A percentile compares a stretch with the other conserved stretches of the same genome.
Conservation (phyloP, 1,284 basidiomycete species). For the Sanghuangporus baumii region DNA sequence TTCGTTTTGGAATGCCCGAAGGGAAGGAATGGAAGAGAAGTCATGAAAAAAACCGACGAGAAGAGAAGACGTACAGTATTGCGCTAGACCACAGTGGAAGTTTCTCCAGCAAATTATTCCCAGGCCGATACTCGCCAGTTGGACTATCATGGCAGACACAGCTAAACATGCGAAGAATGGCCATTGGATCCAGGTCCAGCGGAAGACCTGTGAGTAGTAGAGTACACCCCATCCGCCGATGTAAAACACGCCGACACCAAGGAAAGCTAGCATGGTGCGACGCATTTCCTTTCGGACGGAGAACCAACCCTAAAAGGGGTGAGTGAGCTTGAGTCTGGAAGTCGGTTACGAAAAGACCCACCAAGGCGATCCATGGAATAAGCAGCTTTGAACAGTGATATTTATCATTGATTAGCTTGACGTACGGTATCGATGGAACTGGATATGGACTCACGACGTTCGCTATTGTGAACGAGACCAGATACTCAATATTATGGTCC, state of each 20-base stretch:
- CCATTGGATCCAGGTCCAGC: constrained; percentile 18
- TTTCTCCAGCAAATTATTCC: constrained; percentile 11
- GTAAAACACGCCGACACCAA: constrained; percentile 1
- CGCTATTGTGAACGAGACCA: constrained; percentile 39
- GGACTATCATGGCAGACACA: constrained; percentile 12
- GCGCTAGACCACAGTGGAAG: constrained; percentile 12
- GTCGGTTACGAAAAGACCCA: neutral
- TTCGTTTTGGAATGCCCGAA: neutral
- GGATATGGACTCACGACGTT: constrained; percentile 29
- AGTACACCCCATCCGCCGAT: constrained; percentile 12
- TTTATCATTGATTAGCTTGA: neutral
- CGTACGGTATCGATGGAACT: neutral
- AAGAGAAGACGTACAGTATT: constrained; percentile 11
- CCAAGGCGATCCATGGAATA: constrained; percentile 44
- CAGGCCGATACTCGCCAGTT: constrained; percentile 11
- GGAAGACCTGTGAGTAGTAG: constrained; percentile 16
- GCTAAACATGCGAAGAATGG: constrained; percentile 16
- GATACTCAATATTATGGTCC: constrained; percentile 35
- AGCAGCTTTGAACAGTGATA: constrained; percentile 21
- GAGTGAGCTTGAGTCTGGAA: neutral
- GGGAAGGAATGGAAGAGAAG: neutral
- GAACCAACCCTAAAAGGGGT: constrained; percentile 14
- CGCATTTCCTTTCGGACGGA: constrained; percentile 11
- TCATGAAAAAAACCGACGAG: neutral
- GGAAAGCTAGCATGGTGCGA: constrained; percentile 14